phyloP scores from a whole-genome alignment of 2,329 filamentous ascomycete genomes.

The Aureobasidium melanogenum region DNA sequence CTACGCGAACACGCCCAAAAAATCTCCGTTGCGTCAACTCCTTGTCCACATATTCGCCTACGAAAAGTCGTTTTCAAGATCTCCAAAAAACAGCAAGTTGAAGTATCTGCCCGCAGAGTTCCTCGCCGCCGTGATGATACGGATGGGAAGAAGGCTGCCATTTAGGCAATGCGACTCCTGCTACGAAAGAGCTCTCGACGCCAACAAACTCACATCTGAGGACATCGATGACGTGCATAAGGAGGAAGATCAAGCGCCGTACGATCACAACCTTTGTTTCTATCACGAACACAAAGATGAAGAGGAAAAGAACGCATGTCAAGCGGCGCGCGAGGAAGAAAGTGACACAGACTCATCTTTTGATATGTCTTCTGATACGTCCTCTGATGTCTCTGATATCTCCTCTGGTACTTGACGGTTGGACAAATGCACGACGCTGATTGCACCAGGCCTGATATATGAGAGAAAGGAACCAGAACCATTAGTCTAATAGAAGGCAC shows the following conservation, averaged over 20 bases:
- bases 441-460: background rate
- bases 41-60: background rate
- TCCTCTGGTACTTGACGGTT: no score
- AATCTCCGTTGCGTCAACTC: background rate
- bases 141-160: background rate
- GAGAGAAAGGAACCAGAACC: background rate
- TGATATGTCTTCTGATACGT: no score
- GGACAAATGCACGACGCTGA: background rate
- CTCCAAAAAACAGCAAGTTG: background rate
- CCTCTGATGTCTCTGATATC: no score
- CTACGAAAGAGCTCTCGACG: background rate
- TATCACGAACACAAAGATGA: background rate
- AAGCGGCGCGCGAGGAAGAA: background rate
- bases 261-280: background rate
- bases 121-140: background rate
- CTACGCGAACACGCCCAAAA: background rate
- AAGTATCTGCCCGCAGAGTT: background rate
- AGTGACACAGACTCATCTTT: background rate
- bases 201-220: background rate
- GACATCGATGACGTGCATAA: background rate
- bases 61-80: fast-evolving
- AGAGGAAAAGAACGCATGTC: background rate
- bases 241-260: background rate
- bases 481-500: background rate
- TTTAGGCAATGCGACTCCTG: background rate